Conservation (phyloP, 2,329 filamentous ascomycete species). For the Colletotrichum lupini region DNA sequence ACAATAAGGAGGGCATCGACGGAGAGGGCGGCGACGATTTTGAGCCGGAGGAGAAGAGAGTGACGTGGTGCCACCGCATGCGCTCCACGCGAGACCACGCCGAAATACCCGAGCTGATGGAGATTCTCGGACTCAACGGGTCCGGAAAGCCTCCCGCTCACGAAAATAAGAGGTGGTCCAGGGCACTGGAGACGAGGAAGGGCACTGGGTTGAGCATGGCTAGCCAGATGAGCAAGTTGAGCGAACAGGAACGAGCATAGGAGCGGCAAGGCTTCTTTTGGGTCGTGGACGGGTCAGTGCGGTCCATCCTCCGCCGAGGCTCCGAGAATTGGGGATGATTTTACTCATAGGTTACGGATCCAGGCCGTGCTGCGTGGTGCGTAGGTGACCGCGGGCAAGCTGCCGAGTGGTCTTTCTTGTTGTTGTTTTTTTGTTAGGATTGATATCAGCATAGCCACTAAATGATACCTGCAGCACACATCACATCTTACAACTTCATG, state of each 20-base stretch:
- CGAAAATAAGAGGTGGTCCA: slow-evolving; percentile 57
- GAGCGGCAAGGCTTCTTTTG: slow-evolving; percentile 22
- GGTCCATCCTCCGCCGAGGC: slow-evolving; percentile 5
- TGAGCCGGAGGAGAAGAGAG: slow-evolving; percentile 63
- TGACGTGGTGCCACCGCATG: slow-evolving; percentile 88
- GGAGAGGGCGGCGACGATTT: slow-evolving; percentile 40
- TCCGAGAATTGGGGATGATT: not conserved
- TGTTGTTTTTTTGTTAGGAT: not conserved
- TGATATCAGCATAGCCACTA: slow-evolving; percentile 22
- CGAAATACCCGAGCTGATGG: slow-evolving; percentile 74
- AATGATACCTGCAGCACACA: slow-evolving; percentile 26
- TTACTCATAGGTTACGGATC: too few relatives aligned
- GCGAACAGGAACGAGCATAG: slow-evolving; percentile 39
- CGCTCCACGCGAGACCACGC: slow-evolving; percentile 80
- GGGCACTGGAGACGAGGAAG: slow-evolving; percentile 60
- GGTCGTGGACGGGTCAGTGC: slow-evolving; percentile 6
- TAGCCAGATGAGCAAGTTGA: slow-evolving; percentile 57
- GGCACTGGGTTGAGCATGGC: slow-evolving; percentile 65
- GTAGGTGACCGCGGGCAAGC: not conserved
- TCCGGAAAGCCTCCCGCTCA: slow-evolving; percentile 48
- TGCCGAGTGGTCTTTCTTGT: not conserved
- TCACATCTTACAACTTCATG: not conserved
- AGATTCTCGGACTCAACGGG: slow-evolving; percentile 68
- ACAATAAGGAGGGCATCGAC: slow-evolving; percentile 28
- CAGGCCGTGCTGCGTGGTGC: not conserved